These are phyloP conservation scores for Penicillium sp. DNA, from an alignment of 2,329 filamentous ascomycete genomes.

Conservation along the genomic window DNA sequence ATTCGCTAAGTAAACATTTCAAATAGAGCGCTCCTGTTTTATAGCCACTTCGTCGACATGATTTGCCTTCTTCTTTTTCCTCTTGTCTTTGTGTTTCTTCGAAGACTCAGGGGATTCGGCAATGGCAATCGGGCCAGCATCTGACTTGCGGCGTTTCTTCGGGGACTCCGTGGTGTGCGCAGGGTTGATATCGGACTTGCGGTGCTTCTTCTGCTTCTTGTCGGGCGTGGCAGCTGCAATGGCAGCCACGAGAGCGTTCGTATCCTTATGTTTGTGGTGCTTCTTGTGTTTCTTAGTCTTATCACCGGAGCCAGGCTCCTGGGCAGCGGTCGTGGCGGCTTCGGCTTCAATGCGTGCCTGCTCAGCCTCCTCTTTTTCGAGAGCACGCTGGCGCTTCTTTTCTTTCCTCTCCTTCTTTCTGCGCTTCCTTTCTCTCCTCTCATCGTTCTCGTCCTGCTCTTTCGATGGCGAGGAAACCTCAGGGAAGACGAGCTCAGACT, in stretches of 20 bases:
- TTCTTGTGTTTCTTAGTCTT: constrained; percentile 2
- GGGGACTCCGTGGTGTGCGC: too few relatives aligned
- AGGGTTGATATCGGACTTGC: not conserved
- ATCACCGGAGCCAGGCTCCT: not conserved
- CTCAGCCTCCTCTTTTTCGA: not conserved
- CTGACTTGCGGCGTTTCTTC: constrained; percentile 14
- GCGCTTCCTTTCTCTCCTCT: constrained; percentile 9
- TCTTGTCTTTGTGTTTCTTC: constrained; percentile 5
- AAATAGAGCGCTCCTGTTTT: not conserved
- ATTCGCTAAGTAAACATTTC: not conserved
- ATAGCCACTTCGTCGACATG: not conserved
- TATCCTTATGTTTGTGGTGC: not conserved
- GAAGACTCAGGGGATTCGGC: not conserved
- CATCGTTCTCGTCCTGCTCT: not conserved
- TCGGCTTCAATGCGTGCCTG: not conserved
- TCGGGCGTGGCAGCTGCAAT: not conserved
- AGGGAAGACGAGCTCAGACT: not conserved
- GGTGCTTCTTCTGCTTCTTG: constrained; percentile 8
- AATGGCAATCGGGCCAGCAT: not conserved
- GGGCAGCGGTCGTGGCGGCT: not conserved
- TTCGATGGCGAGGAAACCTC: not conserved
- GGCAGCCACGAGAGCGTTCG: too few relatives aligned
- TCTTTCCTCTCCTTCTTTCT: constrained; percentile 9
- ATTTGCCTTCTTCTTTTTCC: not conserved
- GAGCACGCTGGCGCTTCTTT: not conserved